Percentiles rank a stretch among this genome's conserved stretches.
Evolutionary conservation across 1,284 basidiomycete species (phyloP).

Genomic region (Cutaneotrichosporon dermatis): DNA sequence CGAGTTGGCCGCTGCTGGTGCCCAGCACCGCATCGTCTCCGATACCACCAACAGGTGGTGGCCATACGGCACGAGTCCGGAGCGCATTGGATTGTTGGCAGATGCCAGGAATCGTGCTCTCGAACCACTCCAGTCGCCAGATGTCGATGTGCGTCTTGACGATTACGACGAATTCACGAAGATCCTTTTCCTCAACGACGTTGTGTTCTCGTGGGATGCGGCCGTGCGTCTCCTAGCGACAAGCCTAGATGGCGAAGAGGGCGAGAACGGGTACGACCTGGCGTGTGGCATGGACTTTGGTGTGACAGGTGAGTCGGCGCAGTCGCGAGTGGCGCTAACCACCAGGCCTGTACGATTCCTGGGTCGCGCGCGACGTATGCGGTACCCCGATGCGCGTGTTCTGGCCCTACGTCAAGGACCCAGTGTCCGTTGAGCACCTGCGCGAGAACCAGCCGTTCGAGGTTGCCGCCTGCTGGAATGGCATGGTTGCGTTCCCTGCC

Average conservation of each 20-base stretch:
- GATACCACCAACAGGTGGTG: constrained; percentile 33
- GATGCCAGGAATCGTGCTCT: constrained; percentile 53
- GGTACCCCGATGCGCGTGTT: constrained; percentile 50
- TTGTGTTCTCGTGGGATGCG: constrained; percentile 53
- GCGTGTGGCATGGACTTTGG: constrained; percentile 57
- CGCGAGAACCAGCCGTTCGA: constrained; percentile 51
- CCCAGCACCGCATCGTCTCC: constrained; percentile 47
- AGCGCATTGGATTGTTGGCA: constrained; percentile 54
- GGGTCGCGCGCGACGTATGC: constrained; percentile 52
- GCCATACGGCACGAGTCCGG: constrained; percentile 46
- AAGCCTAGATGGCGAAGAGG: constrained; percentile 18
- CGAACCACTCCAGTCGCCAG: constrained; percentile 44
- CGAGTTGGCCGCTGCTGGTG: constrained; percentile 39
- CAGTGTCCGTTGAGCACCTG: constrained; percentile 43
- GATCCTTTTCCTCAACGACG: constrained; percentile 56
- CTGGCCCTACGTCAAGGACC: constrained; percentile 57
- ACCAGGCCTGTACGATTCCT: constrained; percentile 51
- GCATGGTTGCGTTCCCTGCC: constrained; percentile 53
- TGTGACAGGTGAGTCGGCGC: constrained; percentile 22
- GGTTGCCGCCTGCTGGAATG: constrained; percentile 55
- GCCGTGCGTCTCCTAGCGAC: constrained; percentile 55
- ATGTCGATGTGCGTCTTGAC: constrained; percentile 29
- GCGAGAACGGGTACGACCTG: constrained; percentile 53
- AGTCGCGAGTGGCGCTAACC: too few relatives aligned
- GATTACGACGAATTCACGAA: constrained; percentile 50